Conservation (phyloP, 257 asterid genomes). For the Pogostemon cablin region DNA sequence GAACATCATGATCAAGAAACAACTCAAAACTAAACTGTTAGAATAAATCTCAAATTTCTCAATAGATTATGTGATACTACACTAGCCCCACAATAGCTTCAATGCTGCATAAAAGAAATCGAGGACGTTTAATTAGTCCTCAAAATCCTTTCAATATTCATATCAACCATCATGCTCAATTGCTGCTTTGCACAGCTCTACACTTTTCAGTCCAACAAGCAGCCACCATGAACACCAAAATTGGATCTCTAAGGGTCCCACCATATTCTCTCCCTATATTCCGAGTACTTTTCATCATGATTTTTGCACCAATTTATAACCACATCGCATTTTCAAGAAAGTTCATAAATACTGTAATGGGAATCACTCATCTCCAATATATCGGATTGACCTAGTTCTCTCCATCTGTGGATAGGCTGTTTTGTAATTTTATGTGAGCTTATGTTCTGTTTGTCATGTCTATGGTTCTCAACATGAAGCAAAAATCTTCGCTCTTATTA, state of each 20-base stretch:
- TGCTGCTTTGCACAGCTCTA: conserved; percentile 89
- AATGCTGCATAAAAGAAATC: conserved; percentile 53
- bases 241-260: too few relatives aligned
- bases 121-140: conserved; percentile 68
- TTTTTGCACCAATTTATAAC: conserved; percentile 67
- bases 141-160: conserved; percentile 61
- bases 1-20: conserved; percentile 23
- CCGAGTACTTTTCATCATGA: conserved; percentile 44
- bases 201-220: conserved; percentile 89
- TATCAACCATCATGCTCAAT: conserved; percentile 74
- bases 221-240: conserved; percentile 32
- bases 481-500: too few relatives aligned
- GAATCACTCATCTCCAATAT: conserved; percentile 67
- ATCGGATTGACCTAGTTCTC: conserved; percentile 67
- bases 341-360: conserved; percentile 58
- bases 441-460: too few relatives aligned
- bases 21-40: conserved; percentile 22
- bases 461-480: too few relatives aligned
- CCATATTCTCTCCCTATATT: too few relatives aligned
- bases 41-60: conserved; percentile 34
- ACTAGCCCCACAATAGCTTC: conserved; percentile 41
- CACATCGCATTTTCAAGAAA: conserved; percentile 65
- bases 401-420: conserved; percentile 29
- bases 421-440: too few relatives aligned
- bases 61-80: conserved; percentile 43